phyloP scores from a whole-genome alignment of 768 basidiomycete species.

The Trametes elegans region DNA sequence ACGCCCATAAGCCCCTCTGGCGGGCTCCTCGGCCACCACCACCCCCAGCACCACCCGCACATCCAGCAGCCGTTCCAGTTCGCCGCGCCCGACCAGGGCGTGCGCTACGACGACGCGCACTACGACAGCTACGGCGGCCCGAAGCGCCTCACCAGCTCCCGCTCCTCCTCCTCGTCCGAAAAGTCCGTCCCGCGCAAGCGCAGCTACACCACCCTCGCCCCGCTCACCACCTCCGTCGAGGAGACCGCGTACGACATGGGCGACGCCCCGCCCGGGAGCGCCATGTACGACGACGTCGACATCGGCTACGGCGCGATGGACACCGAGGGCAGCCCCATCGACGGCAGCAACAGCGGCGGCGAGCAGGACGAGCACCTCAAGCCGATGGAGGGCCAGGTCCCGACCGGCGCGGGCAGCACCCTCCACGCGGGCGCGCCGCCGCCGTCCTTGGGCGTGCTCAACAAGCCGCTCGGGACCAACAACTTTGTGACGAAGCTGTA shows the following conservation, averaged over 20 bases:
- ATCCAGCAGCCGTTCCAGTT: conserved; percentile 48
- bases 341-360: conserved; percentile 35
- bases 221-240: conserved; percentile 34
- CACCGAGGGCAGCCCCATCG: conserved; percentile 46
- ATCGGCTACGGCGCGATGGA: conserved; percentile 47
- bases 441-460: conserved; percentile 50
- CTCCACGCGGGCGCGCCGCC: conserved; percentile 14
- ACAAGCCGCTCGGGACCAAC: conserved; percentile 66
- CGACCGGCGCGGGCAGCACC: conserved; percentile 15
- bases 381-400: conserved; percentile 27
- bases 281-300: conserved; percentile 59
- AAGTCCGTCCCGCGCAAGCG: conserved; percentile 66
- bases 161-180: conserved; percentile 47
- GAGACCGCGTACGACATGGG: conserved; percentile 30
- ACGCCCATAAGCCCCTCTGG: conserved; percentile 63
- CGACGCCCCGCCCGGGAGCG: conserved; percentile 30
- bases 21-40: conserved; percentile 42
- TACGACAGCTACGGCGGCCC: conserved; percentile 30
- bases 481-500: conserved; percentile 90
- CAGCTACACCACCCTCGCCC: conserved; percentile 51
- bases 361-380: conserved; percentile 36
- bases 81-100: conserved; percentile 35
- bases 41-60: conserved; percentile 32
- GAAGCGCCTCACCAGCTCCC: conserved; percentile 38
- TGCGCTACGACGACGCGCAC: conserved; percentile 33